phyloP scores from a whole-genome alignment of 352 stramenopile species.

The Globisporangium radiosum region DNA sequence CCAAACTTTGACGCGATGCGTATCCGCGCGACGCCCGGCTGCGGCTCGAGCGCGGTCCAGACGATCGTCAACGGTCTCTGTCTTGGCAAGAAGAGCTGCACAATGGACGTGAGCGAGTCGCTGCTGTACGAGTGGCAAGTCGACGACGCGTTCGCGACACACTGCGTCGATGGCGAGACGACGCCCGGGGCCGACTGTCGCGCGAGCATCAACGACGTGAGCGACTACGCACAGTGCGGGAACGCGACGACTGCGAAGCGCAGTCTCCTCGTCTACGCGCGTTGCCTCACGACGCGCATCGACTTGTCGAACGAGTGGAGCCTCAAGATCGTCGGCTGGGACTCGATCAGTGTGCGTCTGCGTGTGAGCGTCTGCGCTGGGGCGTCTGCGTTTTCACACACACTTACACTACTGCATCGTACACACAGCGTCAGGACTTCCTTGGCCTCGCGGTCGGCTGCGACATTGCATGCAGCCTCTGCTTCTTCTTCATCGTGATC shows the following conservation, averaged over 20 bases:
- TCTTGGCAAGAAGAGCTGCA: slow-evolving; percentile 59
- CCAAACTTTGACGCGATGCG: slow-evolving; percentile 52
- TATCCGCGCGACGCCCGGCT: slow-evolving; percentile 34
- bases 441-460: slow-evolving; percentile 59
- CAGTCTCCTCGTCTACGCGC: slow-evolving; percentile 62
- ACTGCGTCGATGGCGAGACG: slow-evolving; percentile 23
- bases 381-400: not conserved
- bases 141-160: slow-evolving; percentile 28
- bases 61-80: slow-evolving; percentile 70
- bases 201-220: slow-evolving; percentile 40
- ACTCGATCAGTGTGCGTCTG: slow-evolving; percentile 57
- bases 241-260: slow-evolving; percentile 12
- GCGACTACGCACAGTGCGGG: slow-evolving; percentile 48
- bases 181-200: slow-evolving; percentile 33
- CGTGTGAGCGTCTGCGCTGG: not conserved
- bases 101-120: slow-evolving; percentile 54
- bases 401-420: too few relatives aligned
- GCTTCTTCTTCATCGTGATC: slow-evolving; percentile 59
- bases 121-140: slow-evolving; percentile 54
- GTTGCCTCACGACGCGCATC: slow-evolving; percentile 76
- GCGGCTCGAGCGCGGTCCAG: slow-evolving; percentile 36
- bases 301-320: slow-evolving; percentile 65
- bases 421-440: slow-evolving; percentile 41
- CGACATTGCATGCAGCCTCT: slow-evolving; percentile 59
- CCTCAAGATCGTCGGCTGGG: slow-evolving; percentile 73